phyloP scores from a whole-genome alignment of 1,139 yeast genomes.

The Geotrichum siamense region DNA sequence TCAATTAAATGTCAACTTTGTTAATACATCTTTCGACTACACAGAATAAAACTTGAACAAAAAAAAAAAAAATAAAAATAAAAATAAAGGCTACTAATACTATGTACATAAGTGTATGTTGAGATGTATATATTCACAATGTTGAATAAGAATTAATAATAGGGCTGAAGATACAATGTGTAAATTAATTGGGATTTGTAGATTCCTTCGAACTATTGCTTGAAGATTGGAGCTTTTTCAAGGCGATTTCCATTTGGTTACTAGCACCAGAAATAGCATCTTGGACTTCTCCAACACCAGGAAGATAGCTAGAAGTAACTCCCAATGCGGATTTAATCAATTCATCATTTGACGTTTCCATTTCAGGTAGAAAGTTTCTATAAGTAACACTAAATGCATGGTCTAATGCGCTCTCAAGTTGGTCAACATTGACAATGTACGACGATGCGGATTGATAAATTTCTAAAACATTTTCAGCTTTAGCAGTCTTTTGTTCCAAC shows the following conservation, averaged over 20 bases:
- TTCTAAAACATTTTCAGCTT: conserved; percentile 53
- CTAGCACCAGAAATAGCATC: conserved; percentile 37
- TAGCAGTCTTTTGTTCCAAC: conserved; percentile 40
- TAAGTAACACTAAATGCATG: conserved; percentile 42
- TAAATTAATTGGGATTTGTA: too few species aligned
- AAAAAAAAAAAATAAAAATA: too few species aligned
- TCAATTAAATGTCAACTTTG: too few species aligned
- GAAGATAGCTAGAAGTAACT: conserved; percentile 37
- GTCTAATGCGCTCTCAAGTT: conserved; percentile 50
- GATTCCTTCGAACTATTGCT: too few species aligned
- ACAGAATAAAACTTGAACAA: too few species aligned
- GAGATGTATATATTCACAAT: too few species aligned
- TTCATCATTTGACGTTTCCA: conserved; percentile 10
- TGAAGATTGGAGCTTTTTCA: conserved; percentile 7
- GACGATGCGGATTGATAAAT: conserved; percentile 64
- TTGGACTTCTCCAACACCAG: conserved; percentile 44
- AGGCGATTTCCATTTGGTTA: conserved; percentile 6
- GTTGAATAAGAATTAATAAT: too few species aligned
- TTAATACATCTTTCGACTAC: too few species aligned
- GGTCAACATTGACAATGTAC: conserved; percentile 60
- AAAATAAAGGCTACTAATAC: too few species aligned
- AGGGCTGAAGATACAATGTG: too few species aligned
- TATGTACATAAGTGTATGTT: too few species aligned
- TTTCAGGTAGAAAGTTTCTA: not conserved
- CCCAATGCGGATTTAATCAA: conserved; percentile 26